Evolutionary conservation across 1,284 basidiomycete species (phyloP), one percentile per base, ranked within the genome.

Genomic region (Ustilago lituana): DNA sequence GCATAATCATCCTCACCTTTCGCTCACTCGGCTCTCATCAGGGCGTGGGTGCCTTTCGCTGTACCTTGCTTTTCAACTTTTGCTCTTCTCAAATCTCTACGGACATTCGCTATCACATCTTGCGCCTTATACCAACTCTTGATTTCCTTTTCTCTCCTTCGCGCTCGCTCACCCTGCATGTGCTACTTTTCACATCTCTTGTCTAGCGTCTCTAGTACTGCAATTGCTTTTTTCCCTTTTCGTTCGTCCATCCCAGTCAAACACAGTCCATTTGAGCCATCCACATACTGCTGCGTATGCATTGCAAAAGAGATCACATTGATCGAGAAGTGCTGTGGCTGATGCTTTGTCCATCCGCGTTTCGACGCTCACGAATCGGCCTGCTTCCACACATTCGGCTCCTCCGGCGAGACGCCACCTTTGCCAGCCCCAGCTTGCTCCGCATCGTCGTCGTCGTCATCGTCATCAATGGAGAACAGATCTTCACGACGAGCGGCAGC

Each of bases 391-490:
- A 48, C 61, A 19, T 54, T 48, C 3, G 43, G 5, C 17, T 40
- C 53, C 1, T 43, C 48, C 5, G 44, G 9, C 17, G 26, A 19
- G n/a, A n/a, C n/a, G 3, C 14, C 15, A 17, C n/a, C 22, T 5
- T 32, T 23, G 5, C 31, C 27, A 19, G 12, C 24, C 35, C 11
- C 12, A 14, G 22, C 9, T 20, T 36, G 36, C 35, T 4, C 27
- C 27, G 12, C 55, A 6, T 46, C 65, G 1, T 72, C 71, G 8
- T 62, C 54, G 5, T 60, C 56, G 4, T 73, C 72, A 5, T 74
- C 70, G 35, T 74, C 72, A 23, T 75, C 73, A 33, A 75, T 75
- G 7, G 59, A 56, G 29, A 70, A 75, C 15, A 73, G 48, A n/a
- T 63, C 53, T 33, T 73, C 48, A 10, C 41, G 46, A 4, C 40